Percentiles rank a stretch among this genome's conserved stretches.
These are phyloP conservation scores for Adansonia grandidieri DNA, from an alignment of 441 rosid genomes.

Conservation along the genomic window DNA sequence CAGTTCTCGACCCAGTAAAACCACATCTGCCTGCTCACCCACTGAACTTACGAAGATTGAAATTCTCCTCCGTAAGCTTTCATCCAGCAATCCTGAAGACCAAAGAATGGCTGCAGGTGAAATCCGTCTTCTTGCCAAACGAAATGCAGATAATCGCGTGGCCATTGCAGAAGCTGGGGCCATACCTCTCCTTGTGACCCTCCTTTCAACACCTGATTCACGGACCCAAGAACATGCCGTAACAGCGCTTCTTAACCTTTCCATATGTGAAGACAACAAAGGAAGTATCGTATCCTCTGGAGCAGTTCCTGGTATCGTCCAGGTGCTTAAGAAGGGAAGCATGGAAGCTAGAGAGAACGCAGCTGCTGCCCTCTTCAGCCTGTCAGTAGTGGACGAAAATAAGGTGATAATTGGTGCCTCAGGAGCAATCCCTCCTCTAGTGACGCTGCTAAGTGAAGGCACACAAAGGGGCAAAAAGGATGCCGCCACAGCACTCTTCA, in stretches of 20 bases:
- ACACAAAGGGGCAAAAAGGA: constrained; percentile 95
- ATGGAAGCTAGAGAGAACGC: constrained; percentile 99
- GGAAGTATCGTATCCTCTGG: constrained; percentile 77
- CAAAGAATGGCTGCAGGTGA: constrained; percentile 87
- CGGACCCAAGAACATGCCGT: constrained; percentile 93
- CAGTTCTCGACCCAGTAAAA: constrained; percentile 64
- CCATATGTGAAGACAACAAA: constrained; percentile 92
- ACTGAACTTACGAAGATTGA: constrained; percentile 74
- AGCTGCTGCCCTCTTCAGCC: constrained; percentile 95
- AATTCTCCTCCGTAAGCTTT: constrained; percentile 73
- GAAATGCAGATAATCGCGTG: constrained; percentile 87
- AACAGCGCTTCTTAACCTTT: constrained; percentile 90
- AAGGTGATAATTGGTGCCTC: constrained; percentile 82
- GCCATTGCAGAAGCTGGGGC: constrained; percentile 99
- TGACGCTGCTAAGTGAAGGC: constrained; percentile 81
- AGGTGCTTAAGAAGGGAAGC: constrained; percentile 91
- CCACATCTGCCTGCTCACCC: constrained; percentile 59
- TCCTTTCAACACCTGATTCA: constrained; percentile 77
- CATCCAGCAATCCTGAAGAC: constrained; percentile 69
- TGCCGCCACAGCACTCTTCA: constrained; percentile 97
- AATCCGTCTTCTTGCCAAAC: constrained; percentile 93
- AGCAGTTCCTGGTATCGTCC: constrained; percentile 91
- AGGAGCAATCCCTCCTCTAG: constrained; percentile 91
- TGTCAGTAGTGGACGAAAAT: constrained; percentile 86
- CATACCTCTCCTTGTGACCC: constrained; percentile 80